phyloP scores from a whole-genome alignment of 345 rosid genomes.

The Geranium brycei region DNA sequence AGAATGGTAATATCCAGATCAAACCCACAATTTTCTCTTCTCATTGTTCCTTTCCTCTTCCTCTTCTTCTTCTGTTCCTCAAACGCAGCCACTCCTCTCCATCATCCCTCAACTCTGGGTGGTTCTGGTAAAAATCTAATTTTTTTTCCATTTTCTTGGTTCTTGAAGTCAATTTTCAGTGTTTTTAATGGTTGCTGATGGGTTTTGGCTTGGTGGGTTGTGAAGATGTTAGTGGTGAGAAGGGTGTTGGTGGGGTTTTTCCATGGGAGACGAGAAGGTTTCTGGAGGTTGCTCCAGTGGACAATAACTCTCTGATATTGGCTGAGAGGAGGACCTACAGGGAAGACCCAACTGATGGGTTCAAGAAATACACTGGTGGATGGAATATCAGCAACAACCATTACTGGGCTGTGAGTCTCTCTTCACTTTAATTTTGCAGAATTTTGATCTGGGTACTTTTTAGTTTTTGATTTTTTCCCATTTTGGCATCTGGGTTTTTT shows the following conservation, averaged over 20 bases:
- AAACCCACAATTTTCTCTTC: background rate
- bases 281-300: conserved; percentile 30
- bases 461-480: background rate
- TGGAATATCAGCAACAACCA: conserved; percentile 73
- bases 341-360: conserved; percentile 47
- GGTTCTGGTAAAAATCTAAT: background rate
- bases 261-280: conserved; percentile 43
- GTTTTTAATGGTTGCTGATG: background rate
- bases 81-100: background rate
- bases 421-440: background rate
- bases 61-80: conserved; percentile 5
- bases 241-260: conserved; percentile 14
- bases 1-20: conserved; percentile 5
- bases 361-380: conserved; percentile 58
- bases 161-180: background rate
- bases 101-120: background rate
- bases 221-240: conserved; percentile 15
- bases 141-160: background rate
- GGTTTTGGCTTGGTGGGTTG: background rate
- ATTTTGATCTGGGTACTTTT: background rate
- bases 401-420: conserved; percentile 80
- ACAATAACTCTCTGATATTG: conserved; percentile 46
- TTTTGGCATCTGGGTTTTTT: background rate
- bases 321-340: conserved; percentile 62
- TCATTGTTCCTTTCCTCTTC: background rate